phyloP scores from a whole-genome alignment of 2,329 filamentous ascomycete genomes.

The Epichloe typhina region DNA sequence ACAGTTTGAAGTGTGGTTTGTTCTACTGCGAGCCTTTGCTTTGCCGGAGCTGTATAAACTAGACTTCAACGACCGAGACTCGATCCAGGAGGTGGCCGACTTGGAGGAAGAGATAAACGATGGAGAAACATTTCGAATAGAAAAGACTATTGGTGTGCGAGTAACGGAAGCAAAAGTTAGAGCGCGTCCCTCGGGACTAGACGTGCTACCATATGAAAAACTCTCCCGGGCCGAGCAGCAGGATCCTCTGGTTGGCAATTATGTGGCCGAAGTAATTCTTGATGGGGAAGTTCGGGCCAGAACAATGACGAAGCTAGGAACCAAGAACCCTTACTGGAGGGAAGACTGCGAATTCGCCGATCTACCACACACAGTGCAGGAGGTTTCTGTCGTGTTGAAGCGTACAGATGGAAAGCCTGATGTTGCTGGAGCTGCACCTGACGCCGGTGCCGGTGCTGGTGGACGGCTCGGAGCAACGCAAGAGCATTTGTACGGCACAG shows the following conservation, averaged over 20 bases:
- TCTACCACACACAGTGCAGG: constrained; percentile 54
- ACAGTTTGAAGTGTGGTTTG: constrained; percentile 96
- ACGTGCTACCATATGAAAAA: constrained; percentile 11
- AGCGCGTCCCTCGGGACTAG: constrained; percentile 15
- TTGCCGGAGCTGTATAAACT: constrained; percentile 78
- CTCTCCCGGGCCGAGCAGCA: constrained; percentile 12
- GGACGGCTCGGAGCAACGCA: constrained; percentile 8
- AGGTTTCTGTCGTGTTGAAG: constrained; percentile 60
- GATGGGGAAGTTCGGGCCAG: constrained; percentile 68
- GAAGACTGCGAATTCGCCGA: constrained; percentile 70
- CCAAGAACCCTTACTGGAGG: constrained; percentile 67
- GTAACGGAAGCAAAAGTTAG: constrained; percentile 52
- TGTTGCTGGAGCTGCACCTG: constrained; percentile 23
- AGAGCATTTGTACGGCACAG: constrained; percentile 50
- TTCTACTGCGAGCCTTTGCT: constrained; percentile 78
- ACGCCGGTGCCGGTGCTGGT: neutral
- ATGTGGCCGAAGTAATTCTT: constrained; percentile 65
- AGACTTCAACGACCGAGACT: constrained; percentile 28
- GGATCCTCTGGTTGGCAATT: constrained; percentile 49
- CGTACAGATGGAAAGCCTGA: constrained; percentile 40
- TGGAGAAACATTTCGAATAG: constrained; percentile 45
- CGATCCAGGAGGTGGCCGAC: constrained; percentile 28
- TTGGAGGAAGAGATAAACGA: constrained; percentile 24
- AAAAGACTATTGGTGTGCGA: constrained; percentile 45
- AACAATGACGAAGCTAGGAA: constrained; percentile 58